phyloP scores from a whole-genome alignment of 2,329 filamentous ascomycete species.

The Zarea fungicola region DNA sequence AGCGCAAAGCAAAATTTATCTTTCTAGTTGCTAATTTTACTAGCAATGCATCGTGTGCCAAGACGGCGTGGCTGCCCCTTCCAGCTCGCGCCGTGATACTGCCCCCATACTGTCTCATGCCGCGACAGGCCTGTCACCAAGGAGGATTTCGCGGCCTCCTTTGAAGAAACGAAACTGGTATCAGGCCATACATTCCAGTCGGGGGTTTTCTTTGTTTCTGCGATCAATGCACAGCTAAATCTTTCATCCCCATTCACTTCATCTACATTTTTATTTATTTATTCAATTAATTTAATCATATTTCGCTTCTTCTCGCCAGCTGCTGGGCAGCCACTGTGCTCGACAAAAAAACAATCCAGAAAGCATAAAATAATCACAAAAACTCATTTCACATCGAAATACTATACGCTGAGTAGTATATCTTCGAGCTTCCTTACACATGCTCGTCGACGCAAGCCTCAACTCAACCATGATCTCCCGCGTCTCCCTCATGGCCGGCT shows the following conservation, averaged over 20 bases:
- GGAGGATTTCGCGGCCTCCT: background rate
- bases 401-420: background rate
- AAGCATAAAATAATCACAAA: background rate
- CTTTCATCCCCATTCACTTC: background rate
- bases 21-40: no score
- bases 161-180: slow-evolving; percentile 7
- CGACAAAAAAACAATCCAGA: background rate
- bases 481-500: background rate
- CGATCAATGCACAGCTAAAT: background rate
- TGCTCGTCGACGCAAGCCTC: background rate
- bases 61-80: background rate
- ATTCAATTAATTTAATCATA: background rate
- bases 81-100: background rate
- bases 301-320: background rate
- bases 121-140: background rate
- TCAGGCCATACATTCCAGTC: background rate
- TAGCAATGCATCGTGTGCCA: background rate
- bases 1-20: no score
- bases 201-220: background rate
- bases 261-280: background rate
- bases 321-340: background rate
- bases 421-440: background rate
- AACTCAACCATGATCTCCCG: slow-evolving; percentile 2
- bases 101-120: slow-evolving; percentile 1
- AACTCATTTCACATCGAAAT: background rate